These are phyloP conservation scores for Sutorius australiensis DNA, from an alignment of 768 basidiomycete species.

Conservation along the genomic window DNA sequence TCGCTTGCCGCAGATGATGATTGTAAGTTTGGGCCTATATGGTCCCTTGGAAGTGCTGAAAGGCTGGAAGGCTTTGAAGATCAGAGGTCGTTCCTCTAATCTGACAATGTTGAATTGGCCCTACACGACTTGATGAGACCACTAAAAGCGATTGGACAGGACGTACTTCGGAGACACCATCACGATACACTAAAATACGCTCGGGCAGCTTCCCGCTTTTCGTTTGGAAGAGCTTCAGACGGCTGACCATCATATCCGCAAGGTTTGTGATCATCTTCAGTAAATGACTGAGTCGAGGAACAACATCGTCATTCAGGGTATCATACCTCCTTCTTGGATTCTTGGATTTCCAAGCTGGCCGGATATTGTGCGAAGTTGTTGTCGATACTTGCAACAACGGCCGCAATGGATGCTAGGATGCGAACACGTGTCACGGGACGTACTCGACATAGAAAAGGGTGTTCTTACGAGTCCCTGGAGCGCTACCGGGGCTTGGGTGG, in stretches of 20 bases:
- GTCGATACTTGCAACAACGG: slow-evolving; percentile 50
- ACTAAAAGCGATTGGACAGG: not conserved
- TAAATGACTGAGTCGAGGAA: not conserved
- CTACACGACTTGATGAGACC: slow-evolving; percentile 23
- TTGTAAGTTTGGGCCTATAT: slow-evolving; percentile 47
- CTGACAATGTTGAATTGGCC: slow-evolving; percentile 49
- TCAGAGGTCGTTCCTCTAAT: slow-evolving; percentile 41
- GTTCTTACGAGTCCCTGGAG: slow-evolving; percentile 42
- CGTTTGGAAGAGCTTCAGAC: slow-evolving; percentile 39
- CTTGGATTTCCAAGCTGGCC: slow-evolving; percentile 45
- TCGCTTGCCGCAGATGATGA: slow-evolving; percentile 55
- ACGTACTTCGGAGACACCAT: slow-evolving; percentile 76
- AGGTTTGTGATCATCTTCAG: slow-evolving; percentile 48
- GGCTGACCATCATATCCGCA: slow-evolving; percentile 45
- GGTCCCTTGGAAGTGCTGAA: slow-evolving; percentile 33
- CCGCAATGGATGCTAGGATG: slow-evolving; percentile 44
- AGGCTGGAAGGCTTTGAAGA: slow-evolving; percentile 39
- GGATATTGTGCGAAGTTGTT: slow-evolving; percentile 47
- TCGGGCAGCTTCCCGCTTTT: slow-evolving; percentile 38
- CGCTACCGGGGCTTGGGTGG: slow-evolving; percentile 74
- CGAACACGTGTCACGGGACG: not conserved
- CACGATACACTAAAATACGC: slow-evolving; percentile 55
- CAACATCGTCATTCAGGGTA: not conserved
- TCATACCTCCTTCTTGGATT: slow-evolving; percentile 64
- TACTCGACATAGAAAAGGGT: not conserved